A percentile compares a stretch with the other conserved stretches of the same genome.
These are phyloP conservation scores for Colletotrichum lini DNA, from an alignment of 2,329 filamentous ascomycete genomes.

Conservation along the genomic window DNA sequence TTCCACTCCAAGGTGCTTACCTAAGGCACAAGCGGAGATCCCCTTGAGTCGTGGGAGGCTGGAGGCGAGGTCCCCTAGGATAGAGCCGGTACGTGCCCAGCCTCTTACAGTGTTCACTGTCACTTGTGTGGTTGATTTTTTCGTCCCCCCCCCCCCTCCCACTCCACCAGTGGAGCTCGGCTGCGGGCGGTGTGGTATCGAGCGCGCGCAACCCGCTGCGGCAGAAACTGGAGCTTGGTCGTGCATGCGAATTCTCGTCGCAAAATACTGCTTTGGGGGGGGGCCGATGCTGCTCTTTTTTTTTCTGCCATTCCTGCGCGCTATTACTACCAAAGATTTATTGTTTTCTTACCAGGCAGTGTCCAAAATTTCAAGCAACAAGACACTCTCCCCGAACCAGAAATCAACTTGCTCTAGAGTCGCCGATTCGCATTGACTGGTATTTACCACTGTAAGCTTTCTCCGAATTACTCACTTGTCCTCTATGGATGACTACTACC, in stretches of 20 bases:
- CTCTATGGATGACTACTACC: constrained; percentile 28
- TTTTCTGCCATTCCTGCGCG: constrained; percentile 26
- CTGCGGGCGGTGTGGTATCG: constrained; percentile 40
- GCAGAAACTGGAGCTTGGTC: constrained; percentile 42
- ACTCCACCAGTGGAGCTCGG: constrained; percentile 18
- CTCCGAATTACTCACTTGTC: constrained; percentile 33
- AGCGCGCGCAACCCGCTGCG: constrained; percentile 34
- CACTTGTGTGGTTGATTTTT: constrained; percentile 39
- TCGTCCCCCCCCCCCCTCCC: constrained; percentile 28
- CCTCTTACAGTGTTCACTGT: constrained; percentile 2
- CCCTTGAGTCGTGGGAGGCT: not conserved
- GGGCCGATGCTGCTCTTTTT: constrained; percentile 5
- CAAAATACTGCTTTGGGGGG: constrained; percentile 39
- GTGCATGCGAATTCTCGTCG: constrained; percentile 43
- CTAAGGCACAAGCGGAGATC: not conserved
- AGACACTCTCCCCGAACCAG: not conserved
- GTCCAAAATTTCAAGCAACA: not conserved
- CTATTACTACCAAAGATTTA: constrained; percentile 11
- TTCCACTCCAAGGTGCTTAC: not conserved
- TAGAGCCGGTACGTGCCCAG: constrained; percentile 18
- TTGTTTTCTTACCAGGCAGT: not conserved
- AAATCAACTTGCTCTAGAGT: not conserved
- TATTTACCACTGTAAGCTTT: constrained; percentile 20
- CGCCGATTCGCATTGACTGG: constrained; percentile 17
- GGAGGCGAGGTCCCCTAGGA: not conserved